phyloP scores from a whole-genome alignment of 1,284 basidiomycete genomes.

The Exobasidium cylindrosporum region DNA sequence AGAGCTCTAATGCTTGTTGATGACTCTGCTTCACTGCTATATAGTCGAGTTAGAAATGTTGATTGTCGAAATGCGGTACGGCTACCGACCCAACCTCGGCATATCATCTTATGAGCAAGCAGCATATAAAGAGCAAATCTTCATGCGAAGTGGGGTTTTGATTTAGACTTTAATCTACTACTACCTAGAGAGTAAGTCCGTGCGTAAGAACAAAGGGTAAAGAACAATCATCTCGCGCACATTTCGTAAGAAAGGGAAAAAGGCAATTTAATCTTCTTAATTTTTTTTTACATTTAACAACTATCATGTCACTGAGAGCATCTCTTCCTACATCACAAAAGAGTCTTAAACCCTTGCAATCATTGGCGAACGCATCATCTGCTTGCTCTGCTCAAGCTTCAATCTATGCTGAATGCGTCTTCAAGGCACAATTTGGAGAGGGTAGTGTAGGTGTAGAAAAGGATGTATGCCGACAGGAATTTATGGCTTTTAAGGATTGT shows the following conservation, averaged over 20 bases:
- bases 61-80: neutral
- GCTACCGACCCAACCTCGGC: neutral
- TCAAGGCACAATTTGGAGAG: constrained; percentile 8
- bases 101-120: too few relatives aligned
- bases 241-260: too few relatives aligned
- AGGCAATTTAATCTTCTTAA: too few relatives aligned
- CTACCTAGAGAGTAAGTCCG: too few relatives aligned
- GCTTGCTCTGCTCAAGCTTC: neutral
- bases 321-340: neutral
- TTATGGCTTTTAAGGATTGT: constrained; percentile 70
- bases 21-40: neutral
- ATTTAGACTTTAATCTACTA: too few relatives aligned
- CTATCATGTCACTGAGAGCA: constrained; percentile 1
- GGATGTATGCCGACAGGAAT: constrained; percentile 72
- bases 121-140: too few relatives aligned
- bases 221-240: too few relatives aligned
- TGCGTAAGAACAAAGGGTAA: too few relatives aligned
- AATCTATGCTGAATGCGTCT: constrained; percentile 9
- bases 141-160: too few relatives aligned
- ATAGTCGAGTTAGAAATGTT: neutral
- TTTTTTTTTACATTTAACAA: neutral
- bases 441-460: constrained; percentile 65
- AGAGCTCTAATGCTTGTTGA: constrained; percentile 37
- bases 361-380: constrained; percentile 1
- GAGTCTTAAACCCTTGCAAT: neutral